Conservation (phyloP, 306 rosid species). For the Medicago lupulina region DNA sequence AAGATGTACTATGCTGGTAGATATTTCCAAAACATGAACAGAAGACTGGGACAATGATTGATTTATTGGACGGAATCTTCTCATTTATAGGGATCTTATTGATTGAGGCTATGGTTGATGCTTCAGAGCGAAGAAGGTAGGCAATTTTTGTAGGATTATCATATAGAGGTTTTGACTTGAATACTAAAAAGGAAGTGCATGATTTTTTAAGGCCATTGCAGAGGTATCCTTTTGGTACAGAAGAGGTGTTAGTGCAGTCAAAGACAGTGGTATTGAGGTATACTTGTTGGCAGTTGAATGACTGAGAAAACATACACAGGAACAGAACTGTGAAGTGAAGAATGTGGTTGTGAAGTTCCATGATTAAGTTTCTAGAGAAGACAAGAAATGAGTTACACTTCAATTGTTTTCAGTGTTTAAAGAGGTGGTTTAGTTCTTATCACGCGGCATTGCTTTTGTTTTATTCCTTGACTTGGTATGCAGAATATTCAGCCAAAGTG, state of each 20-base stretch:
- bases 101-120: conserved; percentile 55
- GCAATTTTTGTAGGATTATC: conserved; percentile 49
- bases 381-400: conserved; percentile 38
- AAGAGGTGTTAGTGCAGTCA: conserved; percentile 46
- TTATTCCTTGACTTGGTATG: conserved; percentile 35
- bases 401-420: conserved; percentile 33
- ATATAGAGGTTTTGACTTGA: conserved; percentile 48
- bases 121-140: conserved; percentile 56
- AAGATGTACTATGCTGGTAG: conserved; percentile 54
- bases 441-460: conserved; percentile 37
- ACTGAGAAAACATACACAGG: conserved; percentile 34
- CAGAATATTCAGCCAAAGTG: conserved; percentile 19
- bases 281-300: conserved; percentile 52
- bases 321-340: conserved; percentile 38
- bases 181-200: conserved; percentile 53
- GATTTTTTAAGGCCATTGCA: conserved; percentile 50
- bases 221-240: conserved; percentile 54
- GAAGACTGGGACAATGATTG: conserved; percentile 52
- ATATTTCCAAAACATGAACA: conserved; percentile 62
- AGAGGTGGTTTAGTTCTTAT: conserved; percentile 2
- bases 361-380: conserved; percentile 20
- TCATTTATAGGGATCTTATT: conserved; percentile 44
- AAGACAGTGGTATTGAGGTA: conserved; percentile 46
- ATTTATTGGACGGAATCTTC: conserved; percentile 45
- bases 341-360: conserved; percentile 42